Percentiles rank a stretch among this genome's conserved stretches.
These are phyloP conservation scores for Euclidium syriacum DNA, from an alignment of 345 rosid genomes.

Conservation along the genomic window DNA sequence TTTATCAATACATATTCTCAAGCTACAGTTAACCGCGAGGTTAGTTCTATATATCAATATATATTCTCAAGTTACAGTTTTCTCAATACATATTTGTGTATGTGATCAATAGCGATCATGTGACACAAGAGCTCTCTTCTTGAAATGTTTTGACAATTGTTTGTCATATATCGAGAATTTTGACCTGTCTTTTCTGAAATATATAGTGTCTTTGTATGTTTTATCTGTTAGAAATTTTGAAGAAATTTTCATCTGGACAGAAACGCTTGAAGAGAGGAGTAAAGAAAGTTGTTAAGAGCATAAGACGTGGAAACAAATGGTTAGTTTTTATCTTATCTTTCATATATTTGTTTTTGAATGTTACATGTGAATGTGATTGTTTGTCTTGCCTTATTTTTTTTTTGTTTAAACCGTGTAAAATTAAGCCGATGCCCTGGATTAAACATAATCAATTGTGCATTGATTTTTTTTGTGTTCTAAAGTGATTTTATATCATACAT, in stretches of 20 bases:
- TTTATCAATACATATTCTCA: too few species aligned
- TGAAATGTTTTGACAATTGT: too few species aligned
- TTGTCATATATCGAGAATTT: too few species aligned
- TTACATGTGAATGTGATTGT: background rate
- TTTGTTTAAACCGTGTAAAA: constrained; percentile 3
- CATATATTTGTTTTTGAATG: background rate
- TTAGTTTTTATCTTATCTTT: constrained; percentile 16
- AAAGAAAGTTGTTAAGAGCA: constrained; percentile 93
- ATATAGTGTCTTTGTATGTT: background rate
- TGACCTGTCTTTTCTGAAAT: too few species aligned
- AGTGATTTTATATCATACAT: too few species aligned
- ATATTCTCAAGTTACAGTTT: too few species aligned
- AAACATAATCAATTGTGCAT: constrained; percentile 32
- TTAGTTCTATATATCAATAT: too few species aligned
- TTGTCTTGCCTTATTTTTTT: background rate
- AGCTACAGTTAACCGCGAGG: too few species aligned
- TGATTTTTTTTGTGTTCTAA: too few species aligned
- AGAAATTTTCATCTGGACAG: constrained; percentile 26
- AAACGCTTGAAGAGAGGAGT: constrained; percentile 98
- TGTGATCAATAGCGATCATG: too few species aligned
- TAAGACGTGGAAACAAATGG: constrained; percentile 90
- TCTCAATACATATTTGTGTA: too few species aligned
- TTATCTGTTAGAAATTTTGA: background rate
- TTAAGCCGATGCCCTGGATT: constrained; percentile 57
- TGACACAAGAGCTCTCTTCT: too few species aligned